phyloP scores from a whole-genome alignment of 1,139 yeast species.

The Scheffersomyces stambukii region DNA sequence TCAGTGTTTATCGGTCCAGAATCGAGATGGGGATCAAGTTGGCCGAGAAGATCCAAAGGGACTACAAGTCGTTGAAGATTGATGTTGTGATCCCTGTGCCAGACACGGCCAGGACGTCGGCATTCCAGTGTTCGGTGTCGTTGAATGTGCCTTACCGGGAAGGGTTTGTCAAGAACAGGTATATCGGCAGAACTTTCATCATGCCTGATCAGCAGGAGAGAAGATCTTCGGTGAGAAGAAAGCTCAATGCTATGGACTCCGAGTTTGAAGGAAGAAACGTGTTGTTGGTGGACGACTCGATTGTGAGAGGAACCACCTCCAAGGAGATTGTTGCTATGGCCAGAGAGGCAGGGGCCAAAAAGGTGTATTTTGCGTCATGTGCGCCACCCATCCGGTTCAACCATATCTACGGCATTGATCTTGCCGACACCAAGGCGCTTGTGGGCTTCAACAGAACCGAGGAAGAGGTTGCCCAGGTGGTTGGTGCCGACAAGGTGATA shows the following conservation, averaged over 20 bases:
- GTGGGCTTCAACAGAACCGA: conserved; percentile 82
- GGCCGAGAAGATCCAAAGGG: conserved; percentile 62
- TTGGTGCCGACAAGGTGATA: conserved; percentile 89
- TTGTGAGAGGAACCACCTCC: conserved; percentile 96
- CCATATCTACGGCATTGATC: conserved; percentile 95
- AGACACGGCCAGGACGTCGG: conserved; percentile 93
- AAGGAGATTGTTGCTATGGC: conserved; percentile 97
- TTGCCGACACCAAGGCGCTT: conserved; percentile 91
- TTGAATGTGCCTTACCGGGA: conserved; percentile 85
- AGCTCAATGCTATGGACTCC: conserved; percentile 91
- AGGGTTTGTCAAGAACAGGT: conserved; percentile 94
- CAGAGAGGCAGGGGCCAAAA: conserved; percentile 92
- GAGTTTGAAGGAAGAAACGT: conserved; percentile 86
- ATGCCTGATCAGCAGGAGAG: conserved; percentile 98
- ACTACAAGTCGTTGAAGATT: conserved; percentile 47
- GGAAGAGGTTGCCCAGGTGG: conserved; percentile 67
- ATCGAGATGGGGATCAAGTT: conserved; percentile 91
- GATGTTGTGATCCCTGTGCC: conserved; percentile 98
- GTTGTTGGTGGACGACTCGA: conserved; percentile 92
- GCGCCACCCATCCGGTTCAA: conserved; percentile 95
- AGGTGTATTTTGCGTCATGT: conserved; percentile 92
- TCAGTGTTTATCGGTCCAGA: conserved; percentile 89
- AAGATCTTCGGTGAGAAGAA: conserved; percentile 88
- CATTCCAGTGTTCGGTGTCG: conserved; percentile 84
- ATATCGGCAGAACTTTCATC: conserved; percentile 95